Conservation (phyloP, 2,329 filamentous ascomycete species). For the Paecilomyces dactylethromorphus region DNA sequence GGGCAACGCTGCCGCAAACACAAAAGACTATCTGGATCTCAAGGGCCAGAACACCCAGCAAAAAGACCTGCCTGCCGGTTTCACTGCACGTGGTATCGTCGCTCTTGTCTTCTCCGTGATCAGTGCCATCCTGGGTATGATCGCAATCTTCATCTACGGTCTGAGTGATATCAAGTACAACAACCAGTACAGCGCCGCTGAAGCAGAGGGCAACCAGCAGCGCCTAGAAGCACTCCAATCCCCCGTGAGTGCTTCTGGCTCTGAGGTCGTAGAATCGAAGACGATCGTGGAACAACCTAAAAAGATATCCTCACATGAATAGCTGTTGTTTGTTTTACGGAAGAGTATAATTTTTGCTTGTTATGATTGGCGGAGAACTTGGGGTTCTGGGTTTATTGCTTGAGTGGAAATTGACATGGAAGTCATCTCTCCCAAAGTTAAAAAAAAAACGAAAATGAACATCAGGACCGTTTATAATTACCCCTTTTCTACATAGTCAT, state of each 20-base stretch:
- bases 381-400: too few species aligned
- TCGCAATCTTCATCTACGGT: conserved; percentile 60
- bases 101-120: conserved; percentile 68
- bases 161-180: conserved; percentile 13
- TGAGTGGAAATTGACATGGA: too few species aligned
- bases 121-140: conserved; percentile 62
- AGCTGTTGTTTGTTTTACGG: not conserved
- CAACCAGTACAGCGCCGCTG: not conserved
- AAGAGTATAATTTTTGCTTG: not conserved
- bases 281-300: not conserved
- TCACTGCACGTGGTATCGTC: conserved; percentile 64
- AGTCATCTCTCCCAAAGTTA: too few species aligned
- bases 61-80: conserved; percentile 57
- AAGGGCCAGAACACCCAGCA: conserved; percentile 26
- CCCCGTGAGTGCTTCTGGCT: not conserved
- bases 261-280: not conserved
- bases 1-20: not conserved
- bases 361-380: not conserved
- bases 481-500: not conserved
- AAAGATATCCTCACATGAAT: not conserved
- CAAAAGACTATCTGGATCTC: not conserved
- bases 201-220: not conserved
- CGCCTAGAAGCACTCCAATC: not conserved
- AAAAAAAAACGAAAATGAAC: not conserved
- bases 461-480: not conserved